These are phyloP conservation scores for Microstroma glucosiphilum DNA, from an alignment of 1,284 basidiomycete species.

Conservation along the genomic window DNA sequence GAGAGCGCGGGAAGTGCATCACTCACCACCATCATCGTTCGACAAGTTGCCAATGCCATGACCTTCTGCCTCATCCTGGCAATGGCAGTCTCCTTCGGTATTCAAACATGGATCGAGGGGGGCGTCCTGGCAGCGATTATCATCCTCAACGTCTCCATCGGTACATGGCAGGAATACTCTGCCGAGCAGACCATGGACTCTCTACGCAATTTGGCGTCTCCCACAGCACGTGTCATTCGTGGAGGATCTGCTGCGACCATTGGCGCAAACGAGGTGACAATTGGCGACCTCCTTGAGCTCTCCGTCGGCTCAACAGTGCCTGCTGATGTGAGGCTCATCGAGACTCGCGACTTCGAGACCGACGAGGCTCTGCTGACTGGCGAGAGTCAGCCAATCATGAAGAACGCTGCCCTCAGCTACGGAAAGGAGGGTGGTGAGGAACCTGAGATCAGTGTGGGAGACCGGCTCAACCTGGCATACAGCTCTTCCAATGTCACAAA, in stretches of 20 bases:
- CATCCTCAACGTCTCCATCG: conserved; percentile 55
- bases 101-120: conserved; percentile 60
- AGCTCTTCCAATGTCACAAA: conserved; percentile 63
- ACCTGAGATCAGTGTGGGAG: conserved; percentile 54
- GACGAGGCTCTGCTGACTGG: conserved; percentile 68
- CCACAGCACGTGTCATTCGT: conserved; percentile 61
- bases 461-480: conserved; percentile 60
- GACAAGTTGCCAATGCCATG: conserved; percentile 50
- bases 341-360: conserved; percentile 50
- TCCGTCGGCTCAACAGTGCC: conserved; percentile 45
- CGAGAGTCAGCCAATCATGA: conserved; percentile 62
- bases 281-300: conserved; percentile 53
- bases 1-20: conserved; percentile 42
- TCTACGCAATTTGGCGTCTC: conserved; percentile 59
- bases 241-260: conserved; percentile 56
- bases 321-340: conserved; percentile 45
- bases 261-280: conserved; percentile 61
- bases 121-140: conserved; percentile 64
- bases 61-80: conserved; percentile 56
- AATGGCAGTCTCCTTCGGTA: conserved; percentile 61
- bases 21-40: conserved; percentile 33
- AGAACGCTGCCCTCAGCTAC: conserved; percentile 51
- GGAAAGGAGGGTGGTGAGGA: conserved; percentile 38
- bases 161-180: conserved; percentile 59
- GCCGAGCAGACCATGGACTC: conserved; percentile 62